Conservation (phyloP, 306 rosid genomes). For the Abrus precatorius region DNA sequence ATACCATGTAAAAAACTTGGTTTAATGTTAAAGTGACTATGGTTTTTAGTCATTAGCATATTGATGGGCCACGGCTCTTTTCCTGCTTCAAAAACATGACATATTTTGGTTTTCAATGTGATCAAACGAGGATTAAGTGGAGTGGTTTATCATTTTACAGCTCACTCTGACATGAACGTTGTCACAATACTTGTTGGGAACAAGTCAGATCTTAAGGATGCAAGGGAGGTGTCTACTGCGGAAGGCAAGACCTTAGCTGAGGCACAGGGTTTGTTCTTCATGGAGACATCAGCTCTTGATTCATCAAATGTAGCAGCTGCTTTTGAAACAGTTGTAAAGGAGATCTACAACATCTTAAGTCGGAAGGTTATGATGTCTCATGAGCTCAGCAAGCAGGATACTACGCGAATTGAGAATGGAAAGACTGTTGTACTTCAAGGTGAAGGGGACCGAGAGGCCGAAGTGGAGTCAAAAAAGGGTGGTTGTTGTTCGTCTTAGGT, state of each 20-base stretch:
- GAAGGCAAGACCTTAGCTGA: constrained; percentile 95
- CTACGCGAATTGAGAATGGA: constrained; percentile 67
- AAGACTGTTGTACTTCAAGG: constrained; percentile 81
- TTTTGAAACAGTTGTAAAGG: constrained; percentile 91
- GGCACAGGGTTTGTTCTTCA: constrained; percentile 93
- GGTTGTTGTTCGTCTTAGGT: constrained; percentile 85
- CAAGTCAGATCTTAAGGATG: constrained; percentile 95
- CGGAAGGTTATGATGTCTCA: constrained; percentile 94
- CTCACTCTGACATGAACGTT: constrained; percentile 98
- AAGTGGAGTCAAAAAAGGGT: constrained; percentile 60
- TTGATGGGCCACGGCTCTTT: neutral
- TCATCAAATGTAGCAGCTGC: constrained; percentile 90
- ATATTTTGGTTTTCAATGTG: constrained; percentile 45
- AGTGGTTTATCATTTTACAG: constrained; percentile 70
- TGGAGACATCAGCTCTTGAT: constrained; percentile 98
- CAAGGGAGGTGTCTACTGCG: constrained; percentile 88
- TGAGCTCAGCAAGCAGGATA: constrained; percentile 75
- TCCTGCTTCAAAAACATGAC: constrained; percentile 35
- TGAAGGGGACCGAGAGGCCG: constrained; percentile 45
- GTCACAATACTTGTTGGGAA: constrained; percentile 95
- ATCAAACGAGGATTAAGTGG: constrained; percentile 61
- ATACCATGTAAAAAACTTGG: constrained; percentile 3
- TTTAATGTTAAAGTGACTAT: constrained; percentile 7
- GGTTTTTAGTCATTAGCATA: neutral
- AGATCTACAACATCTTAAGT: constrained; percentile 92